phyloP scores from a whole-genome alignment of 768 basidiomycete genomes.

The Hericium alpestre region DNA sequence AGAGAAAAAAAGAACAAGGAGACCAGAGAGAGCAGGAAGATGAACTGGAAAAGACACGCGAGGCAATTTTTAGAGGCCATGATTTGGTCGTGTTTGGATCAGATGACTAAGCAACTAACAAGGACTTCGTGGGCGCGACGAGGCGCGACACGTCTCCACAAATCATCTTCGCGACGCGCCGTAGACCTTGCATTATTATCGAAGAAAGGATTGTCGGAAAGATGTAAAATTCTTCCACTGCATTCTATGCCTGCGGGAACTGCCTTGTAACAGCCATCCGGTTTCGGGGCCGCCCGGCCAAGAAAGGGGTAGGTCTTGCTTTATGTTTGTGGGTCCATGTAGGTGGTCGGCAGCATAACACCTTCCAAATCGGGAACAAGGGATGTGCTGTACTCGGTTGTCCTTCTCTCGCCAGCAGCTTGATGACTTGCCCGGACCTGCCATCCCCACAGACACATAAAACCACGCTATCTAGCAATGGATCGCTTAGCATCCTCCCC shows the following conservation, averaged over 20 bases:
- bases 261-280: no score
- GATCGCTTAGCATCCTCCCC: neutral
- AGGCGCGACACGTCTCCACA: no score
- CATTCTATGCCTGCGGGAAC: no score
- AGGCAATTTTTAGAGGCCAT: neutral
- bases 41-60: neutral
- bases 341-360: neutral
- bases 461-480: neutral
- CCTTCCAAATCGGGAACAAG: constrained; percentile 12
- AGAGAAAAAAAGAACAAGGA: neutral
- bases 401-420: no score
- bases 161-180: no score
- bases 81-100: neutral
- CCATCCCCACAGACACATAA: neutral
- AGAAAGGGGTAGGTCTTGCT: no score
- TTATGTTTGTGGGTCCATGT: neutral
- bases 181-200: no score
- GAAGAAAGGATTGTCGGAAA: no score
- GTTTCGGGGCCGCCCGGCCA: no score
- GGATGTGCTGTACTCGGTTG: constrained; percentile 1
- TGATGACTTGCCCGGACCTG: no score
- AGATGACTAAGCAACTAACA: neutral
- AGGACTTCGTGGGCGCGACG: no score
- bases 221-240: neutral
- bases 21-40: neutral